Evolutionary conservation across 495 filamentous ascomycete species (phyloP), one percentile per base, ranked within the genome.

Genomic region (Cetradonia linearis): DNA sequence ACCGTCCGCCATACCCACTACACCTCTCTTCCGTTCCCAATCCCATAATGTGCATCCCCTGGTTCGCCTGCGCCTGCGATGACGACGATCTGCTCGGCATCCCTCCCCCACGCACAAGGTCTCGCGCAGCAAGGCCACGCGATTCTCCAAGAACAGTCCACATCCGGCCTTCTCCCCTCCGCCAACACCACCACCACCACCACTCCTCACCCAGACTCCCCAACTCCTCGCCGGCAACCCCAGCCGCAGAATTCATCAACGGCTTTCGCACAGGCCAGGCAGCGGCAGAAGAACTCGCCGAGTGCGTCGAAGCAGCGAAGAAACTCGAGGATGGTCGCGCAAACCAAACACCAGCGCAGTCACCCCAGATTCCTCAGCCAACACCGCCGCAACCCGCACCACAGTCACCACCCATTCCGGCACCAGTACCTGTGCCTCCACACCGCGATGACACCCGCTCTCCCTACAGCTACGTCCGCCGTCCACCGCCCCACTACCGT

Each of bases 401-500:
- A 9, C 53, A 55, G 25, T 6, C 31, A 27, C 33, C 2, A 20
- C 20, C 8, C 16, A 1, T 1, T 38, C 53, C 33, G 6, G 31
- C 9, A 11, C 33, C 30, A 1, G 9, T 2, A 25, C 10, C 34
- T 5, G 16, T 20, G 1, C 20, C 33, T 11, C 23, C 31, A 10
- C 33, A 25, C 7, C 37, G 34, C 23, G 9, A 23, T 3, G 2
- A 25, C 13, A 18, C 54, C 23, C 54, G 34, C 54, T 42, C 33
- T 9, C 34, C 54, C 14, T 30, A 56, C 54, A 30, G 16, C 54
- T 42, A 37, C 54, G 27, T 56, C 20, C 54, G 37, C 20, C 54
- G 54, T 20, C 54, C 54, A 18, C 33, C 54, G 1, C 16, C 53
- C 0, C 53, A 28, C 31, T 28, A 36, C 34, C 52, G 52, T 14